phyloP scores from a whole-genome alignment of 176 grass and related monocot species.

The Aegilops tauschii region DNA sequence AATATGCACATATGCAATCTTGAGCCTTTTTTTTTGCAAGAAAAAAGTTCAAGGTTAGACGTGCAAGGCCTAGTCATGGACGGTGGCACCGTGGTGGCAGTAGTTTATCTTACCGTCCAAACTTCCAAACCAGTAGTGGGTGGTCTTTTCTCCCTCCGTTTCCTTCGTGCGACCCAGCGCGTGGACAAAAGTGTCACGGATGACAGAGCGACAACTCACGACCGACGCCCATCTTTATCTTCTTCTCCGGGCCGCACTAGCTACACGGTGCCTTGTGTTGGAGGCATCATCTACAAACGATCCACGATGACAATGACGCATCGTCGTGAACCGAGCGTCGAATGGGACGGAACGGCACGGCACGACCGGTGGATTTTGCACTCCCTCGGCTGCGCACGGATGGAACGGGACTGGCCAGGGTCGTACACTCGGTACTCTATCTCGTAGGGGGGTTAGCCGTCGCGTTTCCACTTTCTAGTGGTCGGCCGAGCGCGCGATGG shows the following conservation, averaged over 20 bases:
- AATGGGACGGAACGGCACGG: background rate
- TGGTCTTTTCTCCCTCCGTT: background rate
- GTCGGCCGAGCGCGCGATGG: too few relatives aligned
- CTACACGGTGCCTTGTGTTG: background rate
- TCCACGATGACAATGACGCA: background rate
- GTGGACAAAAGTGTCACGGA: background rate
- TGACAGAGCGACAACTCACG: background rate
- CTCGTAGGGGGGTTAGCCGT: too few relatives aligned
- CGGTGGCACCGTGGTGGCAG: background rate
- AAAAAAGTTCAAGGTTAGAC: background rate
- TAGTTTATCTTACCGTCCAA: background rate
- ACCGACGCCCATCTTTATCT: background rate
- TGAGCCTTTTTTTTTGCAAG: too few relatives aligned
- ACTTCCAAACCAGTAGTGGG: background rate
- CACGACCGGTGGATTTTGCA: background rate
- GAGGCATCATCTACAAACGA: background rate
- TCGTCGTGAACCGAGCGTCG: background rate
- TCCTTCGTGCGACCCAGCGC: background rate
- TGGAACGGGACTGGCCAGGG: background rate
- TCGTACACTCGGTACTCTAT: too few relatives aligned
- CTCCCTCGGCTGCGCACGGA: background rate
- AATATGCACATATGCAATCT: too few relatives aligned
- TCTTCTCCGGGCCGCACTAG: background rate
- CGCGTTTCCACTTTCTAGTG: too few relatives aligned
- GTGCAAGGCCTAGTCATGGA: background rate